A percentile compares a stretch with the other conserved stretches of the same genome.
These are phyloP conservation scores for Blastobotrys parvus DNA, from an alignment of 805 yeast genomes.

Conservation along the genomic window DNA sequence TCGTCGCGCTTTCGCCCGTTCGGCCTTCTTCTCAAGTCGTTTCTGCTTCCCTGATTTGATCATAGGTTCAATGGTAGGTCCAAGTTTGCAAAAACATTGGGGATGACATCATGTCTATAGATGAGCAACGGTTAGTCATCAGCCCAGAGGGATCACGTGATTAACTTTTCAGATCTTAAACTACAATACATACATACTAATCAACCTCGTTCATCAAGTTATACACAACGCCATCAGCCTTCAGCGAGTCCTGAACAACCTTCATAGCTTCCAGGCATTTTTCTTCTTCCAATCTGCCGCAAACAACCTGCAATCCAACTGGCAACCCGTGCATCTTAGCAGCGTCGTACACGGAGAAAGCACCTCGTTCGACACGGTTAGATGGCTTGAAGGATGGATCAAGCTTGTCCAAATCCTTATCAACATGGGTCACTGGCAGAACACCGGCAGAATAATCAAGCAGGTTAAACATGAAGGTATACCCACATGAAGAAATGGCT, in stretches of 20 bases:
- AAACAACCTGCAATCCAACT: conserved; percentile 56
- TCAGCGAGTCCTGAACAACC: conserved; percentile 30
- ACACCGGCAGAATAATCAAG: conserved; percentile 50
- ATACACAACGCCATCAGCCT: conserved; percentile 23
- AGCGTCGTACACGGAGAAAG: conserved; percentile 42
- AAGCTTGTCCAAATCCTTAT: conserved; percentile 28
- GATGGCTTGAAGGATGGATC: conserved; percentile 25
- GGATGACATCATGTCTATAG: neutral
- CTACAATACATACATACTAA: neutral
- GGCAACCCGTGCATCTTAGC: conserved; percentile 51
- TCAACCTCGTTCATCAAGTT: conserved; percentile 16
- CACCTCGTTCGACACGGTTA: conserved; percentile 37
- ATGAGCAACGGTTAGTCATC: neutral
- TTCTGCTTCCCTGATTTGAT: neutral
- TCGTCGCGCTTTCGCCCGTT: neutral
- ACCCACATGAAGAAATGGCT: conserved; percentile 36
- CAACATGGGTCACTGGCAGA: conserved; percentile 52
- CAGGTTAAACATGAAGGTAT: conserved; percentile 48
- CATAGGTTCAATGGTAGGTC: no score
- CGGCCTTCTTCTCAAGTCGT: neutral
- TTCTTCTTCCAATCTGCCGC: conserved; percentile 55
- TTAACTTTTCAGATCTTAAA: neutral
- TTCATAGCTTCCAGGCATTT: conserved; percentile 44
- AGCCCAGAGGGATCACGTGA: no score
- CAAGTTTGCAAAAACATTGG: no score